phyloP scores from a whole-genome alignment of 2,329 filamentous ascomycete genomes.

The Pleomassaria siparia region DNA sequence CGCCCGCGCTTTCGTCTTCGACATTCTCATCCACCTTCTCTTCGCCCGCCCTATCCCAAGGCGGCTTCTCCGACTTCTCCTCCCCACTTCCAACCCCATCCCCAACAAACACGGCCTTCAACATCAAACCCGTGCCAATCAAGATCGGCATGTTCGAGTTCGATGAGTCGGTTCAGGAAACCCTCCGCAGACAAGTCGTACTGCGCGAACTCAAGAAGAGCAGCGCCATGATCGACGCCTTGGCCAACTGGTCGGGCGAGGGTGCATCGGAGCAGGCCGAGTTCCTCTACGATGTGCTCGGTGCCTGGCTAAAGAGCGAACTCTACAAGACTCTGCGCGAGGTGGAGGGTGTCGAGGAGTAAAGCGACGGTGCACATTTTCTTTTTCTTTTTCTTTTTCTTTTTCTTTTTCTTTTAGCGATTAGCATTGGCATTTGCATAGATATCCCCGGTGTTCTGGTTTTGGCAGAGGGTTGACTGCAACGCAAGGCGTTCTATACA shows the following conservation, averaged over 20 bases:
- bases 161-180: conserved; percentile 30
- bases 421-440: too few relatives aligned
- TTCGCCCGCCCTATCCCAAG: not conserved
- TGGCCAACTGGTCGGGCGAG: conserved; percentile 29
- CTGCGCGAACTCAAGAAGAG: conserved; percentile 32
- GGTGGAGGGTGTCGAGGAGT: conserved; percentile 17
- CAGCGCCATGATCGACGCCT: conserved; percentile 28
- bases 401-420: too few relatives aligned
- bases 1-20: not conserved
- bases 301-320: conserved; percentile 36
- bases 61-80: conserved; percentile 15
- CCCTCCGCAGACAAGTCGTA: conserved; percentile 27
- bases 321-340: conserved; percentile 30
- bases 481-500: too few relatives aligned
- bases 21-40: conserved; percentile 9
- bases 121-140: conserved; percentile 25
- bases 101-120: conserved; percentile 19
- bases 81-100: conserved; percentile 21
- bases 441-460: too few relatives aligned
- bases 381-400: too few relatives aligned
- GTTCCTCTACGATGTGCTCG: conserved; percentile 34
- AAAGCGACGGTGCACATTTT: not conserved
- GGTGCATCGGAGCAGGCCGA: conserved; percentile 26
- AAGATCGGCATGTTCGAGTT: conserved; percentile 31
- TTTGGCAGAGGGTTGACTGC: too few relatives aligned